Conservation (phyloP, 768 basidiomycete species). For the Rhodocollybia butyracea region DNA sequence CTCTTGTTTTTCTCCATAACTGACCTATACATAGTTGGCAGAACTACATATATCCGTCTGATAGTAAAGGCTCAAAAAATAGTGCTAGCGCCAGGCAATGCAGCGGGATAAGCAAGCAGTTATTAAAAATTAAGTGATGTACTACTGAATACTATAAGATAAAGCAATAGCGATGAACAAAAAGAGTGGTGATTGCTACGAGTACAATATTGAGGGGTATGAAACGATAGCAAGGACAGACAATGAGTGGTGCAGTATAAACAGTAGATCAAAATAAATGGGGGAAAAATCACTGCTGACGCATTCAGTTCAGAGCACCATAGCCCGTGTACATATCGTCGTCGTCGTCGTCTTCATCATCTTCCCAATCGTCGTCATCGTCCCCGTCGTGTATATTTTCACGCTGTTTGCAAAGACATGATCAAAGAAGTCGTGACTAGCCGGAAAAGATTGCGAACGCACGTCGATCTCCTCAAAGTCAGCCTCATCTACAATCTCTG, state of each 20-base stretch:
- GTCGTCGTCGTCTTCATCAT: slow-evolving; percentile 65
- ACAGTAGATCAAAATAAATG: slow-evolving; percentile 3
- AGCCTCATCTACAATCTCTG: slow-evolving; percentile 67
- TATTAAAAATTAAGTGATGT: too few species aligned
- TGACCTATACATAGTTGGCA: too few species aligned
- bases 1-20: too few species aligned
- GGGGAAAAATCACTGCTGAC: slow-evolving; percentile 43
- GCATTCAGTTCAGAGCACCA: slow-evolving; percentile 50
- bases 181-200: background rate
- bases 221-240: background rate
- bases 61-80: too few species aligned
- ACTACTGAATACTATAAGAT: background rate
- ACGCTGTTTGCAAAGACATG: slow-evolving; percentile 67
- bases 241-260: too few species aligned
- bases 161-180: background rate
- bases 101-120: too few species aligned
- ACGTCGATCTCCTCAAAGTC: slow-evolving; percentile 79
- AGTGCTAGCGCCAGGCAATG: too few species aligned
- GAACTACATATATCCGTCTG: too few species aligned
- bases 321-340: slow-evolving; percentile 33
- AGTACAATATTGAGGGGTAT: background rate
- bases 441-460: slow-evolving; percentile 75
- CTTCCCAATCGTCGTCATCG: slow-evolving; percentile 70
- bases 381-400: slow-evolving; percentile 54
- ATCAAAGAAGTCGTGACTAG: slow-evolving; percentile 76